phyloP scores from a whole-genome alignment of 208 protist species.

The Leishmania tropica region DNA sequence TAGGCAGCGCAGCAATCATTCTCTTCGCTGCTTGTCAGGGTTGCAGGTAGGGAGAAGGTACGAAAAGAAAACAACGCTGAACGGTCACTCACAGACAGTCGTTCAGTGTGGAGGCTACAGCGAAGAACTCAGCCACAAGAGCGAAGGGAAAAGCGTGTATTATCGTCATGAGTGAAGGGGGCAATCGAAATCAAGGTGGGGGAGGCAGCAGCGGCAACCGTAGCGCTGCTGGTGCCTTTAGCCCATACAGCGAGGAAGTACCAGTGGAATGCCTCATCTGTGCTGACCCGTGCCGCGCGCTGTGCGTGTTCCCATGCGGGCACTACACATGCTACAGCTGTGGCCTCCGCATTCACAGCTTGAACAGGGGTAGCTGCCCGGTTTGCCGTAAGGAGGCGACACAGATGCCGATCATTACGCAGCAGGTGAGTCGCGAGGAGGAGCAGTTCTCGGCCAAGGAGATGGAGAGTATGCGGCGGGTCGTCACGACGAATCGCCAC shows the following conservation, averaged over 20 bases:
- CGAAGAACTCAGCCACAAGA: neutral
- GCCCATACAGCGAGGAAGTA: constrained; percentile 10
- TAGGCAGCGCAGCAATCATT: neutral
- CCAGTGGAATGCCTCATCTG: constrained; percentile 87
- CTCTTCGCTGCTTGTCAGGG: neutral
- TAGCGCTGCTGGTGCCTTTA: neutral
- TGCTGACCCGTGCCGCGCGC: constrained; percentile 57
- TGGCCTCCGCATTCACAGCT: constrained; percentile 76
- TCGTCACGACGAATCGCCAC: constrained; percentile 32
- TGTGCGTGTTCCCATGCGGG: constrained; percentile 82
- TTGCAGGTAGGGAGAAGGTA: neutral
- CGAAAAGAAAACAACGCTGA: neutral
- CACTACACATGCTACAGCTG: constrained; percentile 87
- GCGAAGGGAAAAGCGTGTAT: neutral
- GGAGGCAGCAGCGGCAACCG: neutral
- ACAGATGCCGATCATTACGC: constrained; percentile 57
- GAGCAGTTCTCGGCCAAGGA: constrained; percentile 70
- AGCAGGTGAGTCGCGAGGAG: constrained; percentile 34
- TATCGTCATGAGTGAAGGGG: constrained; percentile 3
- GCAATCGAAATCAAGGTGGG: neutral
- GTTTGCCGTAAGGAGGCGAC: constrained; percentile 61
- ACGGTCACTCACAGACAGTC: neutral
- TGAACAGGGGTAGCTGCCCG: constrained; percentile 62
- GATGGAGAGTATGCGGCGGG: constrained; percentile 38
- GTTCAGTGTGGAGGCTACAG: neutral